A percentile compares a stretch with the other conserved stretches of the same genome.
phyloP scores from a whole-genome alignment of 2,329 filamentous ascomycete species.

The Cladosporium sp. region DNA sequence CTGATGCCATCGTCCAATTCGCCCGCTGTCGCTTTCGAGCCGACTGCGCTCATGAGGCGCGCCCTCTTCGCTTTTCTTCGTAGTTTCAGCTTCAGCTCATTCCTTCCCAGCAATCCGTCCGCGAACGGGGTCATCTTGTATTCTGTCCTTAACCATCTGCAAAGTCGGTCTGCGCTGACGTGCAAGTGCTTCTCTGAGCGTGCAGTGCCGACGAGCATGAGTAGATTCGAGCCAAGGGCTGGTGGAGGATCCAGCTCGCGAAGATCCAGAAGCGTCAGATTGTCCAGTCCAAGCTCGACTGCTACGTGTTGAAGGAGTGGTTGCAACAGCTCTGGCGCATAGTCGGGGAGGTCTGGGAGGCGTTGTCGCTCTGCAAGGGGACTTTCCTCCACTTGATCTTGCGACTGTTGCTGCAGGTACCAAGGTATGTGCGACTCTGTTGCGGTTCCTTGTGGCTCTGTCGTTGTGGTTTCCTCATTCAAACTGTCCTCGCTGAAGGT shows the following conservation, averaged over 20 bases:
- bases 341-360: slow-evolving; percentile 60
- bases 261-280: slow-evolving; percentile 75
- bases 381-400: slow-evolving; percentile 36
- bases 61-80: slow-evolving; percentile 74
- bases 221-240: slow-evolving; percentile 77
- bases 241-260: slow-evolving; percentile 79
- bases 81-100: slow-evolving; percentile 85
- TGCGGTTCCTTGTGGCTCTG: not conserved
- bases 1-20: slow-evolving; percentile 76
- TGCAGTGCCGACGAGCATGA: slow-evolving; percentile 91
- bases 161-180: slow-evolving; percentile 82
- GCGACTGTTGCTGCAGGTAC: slow-evolving; percentile 63
- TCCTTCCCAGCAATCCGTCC: slow-evolving; percentile 82
- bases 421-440: slow-evolving; percentile 54
- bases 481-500: not conserved
- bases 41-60: slow-evolving; percentile 69
- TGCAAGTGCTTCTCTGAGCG: slow-evolving; percentile 91
- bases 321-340: slow-evolving; percentile 66
- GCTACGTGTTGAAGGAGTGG: slow-evolving; percentile 73
- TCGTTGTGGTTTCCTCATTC: not conserved
- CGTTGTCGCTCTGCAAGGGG: slow-evolving; percentile 49
- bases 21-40: slow-evolving; percentile 52
- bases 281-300: slow-evolving; percentile 79
- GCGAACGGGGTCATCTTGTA: slow-evolving; percentile 71
- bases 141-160: slow-evolving; percentile 73